Conservation (phyloP, 2,329 filamentous ascomycete species). For the Penicillium thymicola region DNA sequence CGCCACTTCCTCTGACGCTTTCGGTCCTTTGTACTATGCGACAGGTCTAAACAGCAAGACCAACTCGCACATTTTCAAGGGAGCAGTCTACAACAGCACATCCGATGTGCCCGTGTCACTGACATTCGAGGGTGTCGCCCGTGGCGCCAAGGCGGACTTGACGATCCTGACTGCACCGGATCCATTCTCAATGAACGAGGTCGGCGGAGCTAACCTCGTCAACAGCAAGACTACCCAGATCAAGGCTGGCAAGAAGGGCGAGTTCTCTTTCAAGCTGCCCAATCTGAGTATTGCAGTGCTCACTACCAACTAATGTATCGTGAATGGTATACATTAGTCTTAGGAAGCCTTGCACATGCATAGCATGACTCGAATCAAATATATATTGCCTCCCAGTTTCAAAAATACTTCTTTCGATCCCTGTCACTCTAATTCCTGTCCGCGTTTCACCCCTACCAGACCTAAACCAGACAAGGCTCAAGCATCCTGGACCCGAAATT, state of each 20-base stretch:
- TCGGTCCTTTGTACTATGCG: constrained; percentile 47
- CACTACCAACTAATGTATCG: constrained; percentile 15
- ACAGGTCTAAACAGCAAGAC: constrained; percentile 41
- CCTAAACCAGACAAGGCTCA: not conserved
- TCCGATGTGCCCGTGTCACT: constrained; percentile 34
- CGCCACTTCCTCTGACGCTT: constrained; percentile 35
- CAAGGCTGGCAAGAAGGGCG: constrained; percentile 24
- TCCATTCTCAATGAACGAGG: constrained; percentile 32
- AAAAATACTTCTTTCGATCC: not conserved
- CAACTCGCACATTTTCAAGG: constrained; percentile 44
- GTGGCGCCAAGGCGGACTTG: constrained; percentile 35
- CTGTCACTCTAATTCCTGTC: not conserved
- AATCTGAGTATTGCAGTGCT: constrained; percentile 30
- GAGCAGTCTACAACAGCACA: constrained; percentile 50
- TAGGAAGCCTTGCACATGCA: not conserved
- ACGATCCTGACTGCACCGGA: constrained; percentile 43
- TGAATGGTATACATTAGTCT: not conserved
- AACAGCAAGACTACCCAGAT: constrained; percentile 18
- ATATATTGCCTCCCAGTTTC: not conserved
- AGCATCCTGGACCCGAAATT: not conserved
- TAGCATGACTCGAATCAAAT: not conserved
- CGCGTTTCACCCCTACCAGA: not conserved
- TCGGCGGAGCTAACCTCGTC: constrained; percentile 24
- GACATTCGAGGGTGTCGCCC: constrained; percentile 35
- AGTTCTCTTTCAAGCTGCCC: constrained; percentile 27